Base-by-base conservation (phyloP, 2,329 filamentous ascomycete genomes). In the Botryotinia convoluta region DNA sequence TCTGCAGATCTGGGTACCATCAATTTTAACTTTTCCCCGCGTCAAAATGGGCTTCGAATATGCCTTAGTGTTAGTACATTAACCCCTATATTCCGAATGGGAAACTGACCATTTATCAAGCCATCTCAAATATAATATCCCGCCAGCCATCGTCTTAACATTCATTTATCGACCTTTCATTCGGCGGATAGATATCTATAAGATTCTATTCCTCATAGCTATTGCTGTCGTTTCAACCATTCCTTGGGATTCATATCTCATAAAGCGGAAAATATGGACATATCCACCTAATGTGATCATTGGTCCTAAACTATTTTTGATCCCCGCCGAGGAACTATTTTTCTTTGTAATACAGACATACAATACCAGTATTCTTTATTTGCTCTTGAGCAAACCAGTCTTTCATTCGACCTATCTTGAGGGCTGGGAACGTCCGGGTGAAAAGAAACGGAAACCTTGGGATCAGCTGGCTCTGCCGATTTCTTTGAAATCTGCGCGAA, bases 301-400 rank as follows among this genome's bases (percentile, higher is more conserved):
- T 51, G 92, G 92, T 0, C 85, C 85, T 0, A 90, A 85, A 1
- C 79, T 93, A 26, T 88, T 88, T 77, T 83, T 84, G n/a, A 92
- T 94, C 29, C 92, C 92, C 0, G 81, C 86, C 7, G 92, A 94
- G 78, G 92, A 94, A 80, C 82, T 93, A 7, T 93, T 93, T 82
- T 94, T 94, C 85, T 94, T 94, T 80, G 82, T 92, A 32, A 88
- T 94, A 37, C 92, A 94, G 82, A 93, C 92, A 1, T 93, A 92
- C 81, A 92, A 89, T 78, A 93, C 91, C 0, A 86, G 88, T 0
- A 82, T 93, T 68, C 80, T 94, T 14, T 94, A 93, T 78, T 84
- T 92, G 16, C 81, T 93, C 1, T 80, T 91, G 32, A 92, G 87
- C 81, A 93, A 92, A 80, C 84, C 87, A 1, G 78, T 83, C 16